Evolutionary conservation across 1,284 basidiomycete species (phyloP), one percentile per base, ranked within the genome.

Genomic region (Microbotryum scabiosae): DNA sequence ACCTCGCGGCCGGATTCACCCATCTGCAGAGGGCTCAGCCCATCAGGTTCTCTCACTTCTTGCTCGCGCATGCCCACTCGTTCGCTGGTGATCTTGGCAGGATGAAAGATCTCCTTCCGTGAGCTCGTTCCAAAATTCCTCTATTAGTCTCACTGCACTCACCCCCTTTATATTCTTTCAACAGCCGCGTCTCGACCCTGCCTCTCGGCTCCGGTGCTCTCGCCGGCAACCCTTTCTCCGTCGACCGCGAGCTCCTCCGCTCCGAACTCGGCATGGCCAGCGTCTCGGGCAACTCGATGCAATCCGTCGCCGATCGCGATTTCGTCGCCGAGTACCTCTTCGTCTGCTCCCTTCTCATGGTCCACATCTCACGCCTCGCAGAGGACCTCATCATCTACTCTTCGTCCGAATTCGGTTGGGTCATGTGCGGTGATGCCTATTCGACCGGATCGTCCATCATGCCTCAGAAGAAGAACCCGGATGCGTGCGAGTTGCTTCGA

Each of bases 391-490:
- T 98, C 77, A 84, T 98, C 65, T 97, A 97, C 77, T 97, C 92
- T 20, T 90, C 89, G 20, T 88, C 90, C 58, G 94, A 97, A 76
- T 98, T 97, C 74, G 91, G 92, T 14, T 98, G 97, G 74, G 81
- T 97, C 64, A 85, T 86, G 45, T 78, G 97, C 69, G 93, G 88
- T 73, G 94, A 98, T 77, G 94, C 94, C 4, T 98, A 97, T 77
- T 90, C 87, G 89, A 98, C 94, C 43, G 94, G 94, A 14, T 97
- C 93, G 47, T 97, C 92, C 67, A 97, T 98, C 75, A 98, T 98
- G 94, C 94, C 94, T 2, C 94, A 98, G 75, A 97, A 98, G 80
- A 97, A 98, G 79, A 98, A 98, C 76, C 91, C 96, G 21, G 94
- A 97, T 76, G 96, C 91, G 32, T 79, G 96, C 52, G 96, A 98